Evolutionary conservation across 2,329 filamentous ascomycete species (phyloP).

Genomic region (Venturia nashicola): DNA sequence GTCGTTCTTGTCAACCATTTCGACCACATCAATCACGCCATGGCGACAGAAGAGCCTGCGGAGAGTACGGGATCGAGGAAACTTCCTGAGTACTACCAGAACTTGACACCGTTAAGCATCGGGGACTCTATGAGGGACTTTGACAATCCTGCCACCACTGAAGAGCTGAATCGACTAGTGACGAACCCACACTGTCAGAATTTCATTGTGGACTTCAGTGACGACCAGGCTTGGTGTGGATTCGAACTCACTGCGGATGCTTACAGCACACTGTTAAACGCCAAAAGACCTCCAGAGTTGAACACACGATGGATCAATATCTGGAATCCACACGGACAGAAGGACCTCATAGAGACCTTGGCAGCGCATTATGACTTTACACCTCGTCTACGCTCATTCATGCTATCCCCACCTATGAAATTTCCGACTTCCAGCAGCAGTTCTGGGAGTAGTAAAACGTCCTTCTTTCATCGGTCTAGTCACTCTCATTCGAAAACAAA

Average conservation of each 20-base stretch:
- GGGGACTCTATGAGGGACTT: slow-evolving; percentile 29
- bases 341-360: slow-evolving; percentile 42
- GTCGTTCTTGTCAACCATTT: neutral
- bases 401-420: slow-evolving; percentile 43
- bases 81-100: slow-evolving; percentile 1
- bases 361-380: slow-evolving; percentile 57
- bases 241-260: slow-evolving; percentile 38
- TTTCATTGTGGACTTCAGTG: slow-evolving; percentile 55
- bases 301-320: slow-evolving; percentile 66
- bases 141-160: slow-evolving; percentile 37
- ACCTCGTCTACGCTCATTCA: slow-evolving; percentile 49
- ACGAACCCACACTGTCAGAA: slow-evolving; percentile 35
- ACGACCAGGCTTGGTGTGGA: slow-evolving; percentile 41
- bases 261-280: slow-evolving; percentile 27
- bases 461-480: slow-evolving; percentile 3
- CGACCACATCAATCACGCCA: neutral
- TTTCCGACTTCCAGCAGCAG: slow-evolving; percentile 12
- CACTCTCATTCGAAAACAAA: neutral
- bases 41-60: neutral
- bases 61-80: neutral
- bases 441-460: neutral
- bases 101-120: neutral
- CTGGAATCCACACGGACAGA: slow-evolving; percentile 54
- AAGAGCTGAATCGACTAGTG: slow-evolving; percentile 30
- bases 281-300: slow-evolving; percentile 33